Evolutionary conservation across 306 rosid species (phyloP).

Genomic region (Oxytropis ochrocephala): DNA sequence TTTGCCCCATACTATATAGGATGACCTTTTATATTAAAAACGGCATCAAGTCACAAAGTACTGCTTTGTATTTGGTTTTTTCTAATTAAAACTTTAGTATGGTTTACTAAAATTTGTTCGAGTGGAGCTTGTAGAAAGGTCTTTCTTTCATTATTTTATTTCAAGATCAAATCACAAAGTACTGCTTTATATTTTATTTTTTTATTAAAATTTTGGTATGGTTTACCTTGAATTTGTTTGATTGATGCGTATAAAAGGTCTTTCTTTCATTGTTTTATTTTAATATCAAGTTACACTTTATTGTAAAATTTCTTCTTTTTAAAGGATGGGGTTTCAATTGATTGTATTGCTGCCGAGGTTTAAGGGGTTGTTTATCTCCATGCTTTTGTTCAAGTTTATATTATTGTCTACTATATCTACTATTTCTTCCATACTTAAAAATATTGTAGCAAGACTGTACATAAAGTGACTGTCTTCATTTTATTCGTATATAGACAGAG

Average conservation of each 20-base stretch:
- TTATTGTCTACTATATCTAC: neutral
- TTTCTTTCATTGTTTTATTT: neutral
- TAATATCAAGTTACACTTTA: neutral
- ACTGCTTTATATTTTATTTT: neutral
- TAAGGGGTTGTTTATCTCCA: too few species aligned
- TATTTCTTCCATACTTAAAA: neutral
- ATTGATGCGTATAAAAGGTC: neutral
- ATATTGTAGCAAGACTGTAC: neutral
- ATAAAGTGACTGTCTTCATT: neutral
- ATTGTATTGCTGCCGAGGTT: too few species aligned
- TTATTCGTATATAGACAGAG: neutral
- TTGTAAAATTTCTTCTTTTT: neutral
- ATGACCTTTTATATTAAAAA: neutral
- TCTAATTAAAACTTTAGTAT: neutral
- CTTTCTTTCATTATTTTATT: neutral
- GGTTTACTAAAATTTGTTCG: neutral
- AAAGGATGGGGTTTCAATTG: too few species aligned
- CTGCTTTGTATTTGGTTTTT: neutral
- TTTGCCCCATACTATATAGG: neutral
- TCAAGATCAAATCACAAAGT: neutral
- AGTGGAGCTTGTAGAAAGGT: neutral
- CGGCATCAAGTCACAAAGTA: neutral
- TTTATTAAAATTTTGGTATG: neutral
- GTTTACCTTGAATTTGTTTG: neutral
- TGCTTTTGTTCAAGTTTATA: neutral